Evolutionary conservation across 495 filamentous ascomycete species (phyloP), one percentile per base, ranked within the genome.

Genomic region (Melanomma pulvis-pyrius): DNA sequence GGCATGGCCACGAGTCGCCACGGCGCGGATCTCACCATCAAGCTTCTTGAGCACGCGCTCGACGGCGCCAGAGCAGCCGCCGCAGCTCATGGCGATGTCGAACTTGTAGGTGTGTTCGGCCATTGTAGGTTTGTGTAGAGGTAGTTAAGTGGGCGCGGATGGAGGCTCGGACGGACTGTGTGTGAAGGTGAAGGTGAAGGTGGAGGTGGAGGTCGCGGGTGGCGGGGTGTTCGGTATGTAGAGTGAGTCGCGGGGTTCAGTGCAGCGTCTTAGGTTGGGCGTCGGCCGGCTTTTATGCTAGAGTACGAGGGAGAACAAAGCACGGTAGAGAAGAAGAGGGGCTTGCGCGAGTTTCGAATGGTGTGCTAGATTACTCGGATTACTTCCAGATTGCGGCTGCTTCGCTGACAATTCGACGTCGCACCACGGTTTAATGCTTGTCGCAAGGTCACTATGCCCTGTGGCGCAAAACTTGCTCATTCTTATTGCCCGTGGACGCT

Each of bases 1-100:
- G 36, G 29, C 32, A 13, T 13, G 6, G 32, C 32, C 13, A 13
- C 46, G 29, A 5, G 50, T 32, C 36, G 32, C 55, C 44, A 26
- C 44, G 21, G 26, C n/a, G 22, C 47, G 30, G 25, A 44, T 77
- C 81, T 39, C 73, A 97, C 94, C 94, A 12, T 97, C 90, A 0
- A 96, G 84, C 79, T 88, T 96, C 77, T 90, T 93, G n/a, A 98
- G 83, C n/a, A 97, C 92, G n/a, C 92, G 82, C 72, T 94, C 90
- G 7, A 98, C 78, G 55, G 87, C 87, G 57, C 87, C 87, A 32
- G 86, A 89, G 81, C 87, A 90, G 61, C 87, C 87, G 70, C 82
- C 80, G 74, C 87, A 90, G 79, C 79, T 84, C 87, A 90, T 90
- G 65, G 79, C 75, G 72, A 90, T 81, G 75, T 88, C 83, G 78